Base-by-base conservation (phyloP, 164 flowering plant species). In the Liriodendron chinense region DNA sequence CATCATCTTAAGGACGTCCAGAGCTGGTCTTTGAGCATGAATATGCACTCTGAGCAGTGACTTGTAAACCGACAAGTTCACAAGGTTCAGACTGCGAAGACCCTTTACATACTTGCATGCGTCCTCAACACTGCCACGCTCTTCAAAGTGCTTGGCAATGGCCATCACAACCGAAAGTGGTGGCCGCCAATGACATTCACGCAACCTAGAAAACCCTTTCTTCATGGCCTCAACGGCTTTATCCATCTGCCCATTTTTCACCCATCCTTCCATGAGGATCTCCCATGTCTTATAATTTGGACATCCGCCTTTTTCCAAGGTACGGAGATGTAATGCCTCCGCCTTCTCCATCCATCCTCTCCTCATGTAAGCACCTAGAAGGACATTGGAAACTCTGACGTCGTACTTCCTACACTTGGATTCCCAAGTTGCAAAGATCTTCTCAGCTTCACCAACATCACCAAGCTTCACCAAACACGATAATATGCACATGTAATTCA, bases 231-330 rank as follows among this genome's bases (percentile, higher is more conserved):
- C 25, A 13, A 87, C 68, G 71, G 89, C 89, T 77, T 85, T 84
- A 34, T 81, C 88, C 88, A 89, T 85, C 53, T 82, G 68, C 68
- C 79, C 79, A 72, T 74, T 67, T 78, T 76, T 88, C 76, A 89
- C 69, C 86, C 85, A 87, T 74, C 91, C 89, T 70, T 91, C 92
- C 84, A 81, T 84, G 3, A 89, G 84, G 74, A 91, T 89, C 79
- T 91, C 92, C 92, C 92, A 91, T 20, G 91, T 89, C 81, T 91
- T 89, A 69, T 80, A 86, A 71, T 89, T 88, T 70, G 92, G 90
- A 71, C 28, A 28, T 9, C 89, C 94, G 50, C 94, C 91, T 81
- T 75, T 88, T 76, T 78, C 81, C 82, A 83, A 72, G 47, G 88
- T 78, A 50, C 48, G 87, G 21, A 74, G 75, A 82, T 87, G 92